Percentiles rank a stretch among this genome's conserved stretches.
Conservation (phyloP, 371 early-diverging fungal species). For the Sporodiniella umbellata region DNA sequence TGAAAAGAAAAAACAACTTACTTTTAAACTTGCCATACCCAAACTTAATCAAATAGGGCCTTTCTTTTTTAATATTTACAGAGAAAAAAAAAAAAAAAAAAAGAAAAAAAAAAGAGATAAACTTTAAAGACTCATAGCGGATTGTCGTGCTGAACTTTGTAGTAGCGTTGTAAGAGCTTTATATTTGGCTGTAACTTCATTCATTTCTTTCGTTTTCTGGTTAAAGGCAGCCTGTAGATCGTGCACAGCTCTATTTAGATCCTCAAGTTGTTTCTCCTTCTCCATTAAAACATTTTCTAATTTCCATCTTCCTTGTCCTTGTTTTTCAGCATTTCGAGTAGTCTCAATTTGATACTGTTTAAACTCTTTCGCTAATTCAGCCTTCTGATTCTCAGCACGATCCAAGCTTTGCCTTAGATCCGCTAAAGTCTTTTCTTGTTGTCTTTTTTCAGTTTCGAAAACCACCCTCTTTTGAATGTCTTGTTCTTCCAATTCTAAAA, state of each 20-base stretch:
- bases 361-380: neutral
- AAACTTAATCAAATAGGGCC: too few relatives aligned
- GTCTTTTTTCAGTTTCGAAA: neutral
- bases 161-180: neutral
- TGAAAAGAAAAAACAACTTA: too few relatives aligned
- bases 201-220: neutral
- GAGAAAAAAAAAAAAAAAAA: neutral
- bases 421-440: neutral
- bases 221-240: neutral
- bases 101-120: neutral
- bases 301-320: conserved; percentile 10
- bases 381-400: neutral
- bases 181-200: neutral
- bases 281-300: conserved; percentile 2
- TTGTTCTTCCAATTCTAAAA: neutral
- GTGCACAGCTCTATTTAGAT: neutral
- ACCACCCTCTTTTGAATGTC: neutral
- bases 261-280: neutral
- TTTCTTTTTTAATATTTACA: too few relatives aligned
- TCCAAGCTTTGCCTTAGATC: neutral
- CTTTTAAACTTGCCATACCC: too few relatives aligned
- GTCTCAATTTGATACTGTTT: neutral
- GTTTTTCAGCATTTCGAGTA: conserved; percentile 3
- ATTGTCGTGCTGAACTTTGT: conserved; percentile 1
- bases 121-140: neutral